Evolutionary conservation across 2,329 filamentous ascomycete genomes (phyloP), one percentile per base, ranked within the genome.

Genomic region (Aspergillus caelatus): DNA sequence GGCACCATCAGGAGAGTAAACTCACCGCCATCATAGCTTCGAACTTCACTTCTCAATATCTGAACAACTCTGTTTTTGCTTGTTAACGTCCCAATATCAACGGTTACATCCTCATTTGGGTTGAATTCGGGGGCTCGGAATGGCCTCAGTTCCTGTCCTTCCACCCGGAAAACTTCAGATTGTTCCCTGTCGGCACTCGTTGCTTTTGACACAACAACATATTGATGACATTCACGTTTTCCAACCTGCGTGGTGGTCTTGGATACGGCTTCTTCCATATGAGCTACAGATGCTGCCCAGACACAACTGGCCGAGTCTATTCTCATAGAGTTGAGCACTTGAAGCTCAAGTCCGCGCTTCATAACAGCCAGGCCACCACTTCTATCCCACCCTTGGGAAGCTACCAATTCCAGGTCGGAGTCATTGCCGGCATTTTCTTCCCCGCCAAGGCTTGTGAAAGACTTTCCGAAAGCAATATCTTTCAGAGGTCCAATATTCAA

Each of bases 71-170:
- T 88, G 74, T 87, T 91, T 64, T 91, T 88, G 58, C 87, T 87
- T n/a, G 91, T 91, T 77, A 99, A 87, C 0, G 90, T 91, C 19
- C 92, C 92, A 21, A 95, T 91, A 69, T 96, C 91, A 54, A 98
- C 85, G 0, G 95, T 97, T 36, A 90, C 87, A 30, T 94, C 95
- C 66, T 94, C 92, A 53, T 92, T 92, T 4, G 91, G 89, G 65
- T 99, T 96, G 74, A 98, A 97, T 72, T 99, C 95, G 0, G 93
- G 93, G 45, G 90, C 92, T 41, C 88, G 87, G 9, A 94, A 84
- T 45, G 91, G 88, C 74, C 93, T 89, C 63, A 96, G 88, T 3
- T 88, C 88, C 34, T 88, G 88, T 1, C 86, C 87, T n/a, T 89
- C 91, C 45, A 94, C 82, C 46, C 87, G 85, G 71, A 94, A 94